phyloP scores from a whole-genome alignment of 2,329 filamentous ascomycete species.

The Fusarium burgessii region DNA sequence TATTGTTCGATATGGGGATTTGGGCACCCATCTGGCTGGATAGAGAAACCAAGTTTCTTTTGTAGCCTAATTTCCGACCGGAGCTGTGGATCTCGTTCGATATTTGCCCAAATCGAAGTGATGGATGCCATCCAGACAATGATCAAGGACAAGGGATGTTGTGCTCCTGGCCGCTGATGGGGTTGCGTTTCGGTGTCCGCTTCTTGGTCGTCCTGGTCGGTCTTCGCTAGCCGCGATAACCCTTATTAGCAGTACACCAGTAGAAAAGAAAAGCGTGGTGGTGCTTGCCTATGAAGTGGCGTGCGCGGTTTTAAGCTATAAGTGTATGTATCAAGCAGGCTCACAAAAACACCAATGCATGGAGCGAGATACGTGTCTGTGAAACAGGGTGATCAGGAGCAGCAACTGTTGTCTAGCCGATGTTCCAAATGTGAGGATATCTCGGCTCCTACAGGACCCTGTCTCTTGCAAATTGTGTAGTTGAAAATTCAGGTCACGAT shows the following conservation, averaged over 20 bases:
- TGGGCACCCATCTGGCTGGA: too few species aligned
- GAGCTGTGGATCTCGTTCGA: conserved; percentile 19
- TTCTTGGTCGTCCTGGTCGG: conserved; percentile 4
- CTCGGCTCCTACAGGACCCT: conserved; percentile 10
- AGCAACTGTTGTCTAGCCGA: not conserved
- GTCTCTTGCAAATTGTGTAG: conserved; percentile 1
- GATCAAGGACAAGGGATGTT: conserved; percentile 6
- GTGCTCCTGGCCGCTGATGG: not conserved
- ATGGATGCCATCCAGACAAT: conserved; percentile 11
- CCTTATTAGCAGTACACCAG: not conserved
- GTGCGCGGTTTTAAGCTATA: not conserved
- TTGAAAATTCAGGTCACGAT: conserved; percentile 9
- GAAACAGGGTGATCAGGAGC: not conserved
- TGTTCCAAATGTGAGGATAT: conserved; percentile 31
- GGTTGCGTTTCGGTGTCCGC: not conserved
- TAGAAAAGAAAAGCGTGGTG: not conserved
- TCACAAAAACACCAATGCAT: conserved; percentile 25
- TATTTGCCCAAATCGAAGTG: conserved; percentile 17
- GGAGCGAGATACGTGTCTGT: not conserved
- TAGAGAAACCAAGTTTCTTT: conserved; percentile 40
- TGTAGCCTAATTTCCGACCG: conserved; percentile 5
- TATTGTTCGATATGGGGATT: too few species aligned
- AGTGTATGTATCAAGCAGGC: conserved; percentile 10
- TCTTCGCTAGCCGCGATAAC: not conserved
- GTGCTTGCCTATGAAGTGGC: conserved; percentile 8